Base-by-base conservation (phyloP, 495 filamentous ascomycete species). In the Aeminium ludgeri region DNA sequence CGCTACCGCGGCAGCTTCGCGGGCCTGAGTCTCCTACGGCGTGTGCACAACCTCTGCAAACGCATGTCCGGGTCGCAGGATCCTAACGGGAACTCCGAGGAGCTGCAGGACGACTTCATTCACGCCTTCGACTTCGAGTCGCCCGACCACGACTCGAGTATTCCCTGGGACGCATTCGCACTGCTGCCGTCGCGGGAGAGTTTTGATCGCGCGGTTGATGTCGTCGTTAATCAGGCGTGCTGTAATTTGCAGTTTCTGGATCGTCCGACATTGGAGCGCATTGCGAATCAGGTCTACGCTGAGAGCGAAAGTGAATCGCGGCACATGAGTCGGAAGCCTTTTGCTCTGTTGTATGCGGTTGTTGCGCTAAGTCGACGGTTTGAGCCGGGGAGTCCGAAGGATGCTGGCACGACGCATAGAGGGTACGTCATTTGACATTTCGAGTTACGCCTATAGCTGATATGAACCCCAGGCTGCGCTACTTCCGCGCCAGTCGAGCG, bases 181-280 rank as follows among this genome's bases (percentile, higher is more conserved):
- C 20, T 48, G 10, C 39, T 48, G 1, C 45, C 45, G 13, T 15
- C 20, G 15, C 25, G 36, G 27, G 25, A 5, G 20, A 40, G 13
- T 12, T 30, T 48, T 19, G 39, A 44, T 19, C 25, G 28, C 1
- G 39, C 39, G 10, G 40, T 48, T 13, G 45, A 48, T 10, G 25
- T 40, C 13, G 40, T 48, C 6, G 16, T 39, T 2, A 17, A 37
- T 25, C 32, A 48, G 30, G 45, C 45, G 3, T 43, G 40, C 34
- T 48, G 45, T 16, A 48, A 43, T 23, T 38, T 48, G 39, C 45
- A 48, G 18, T 48, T 48, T 33, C 35, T 48, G 3, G 40, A 44
- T 19, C 20, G 34, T 2, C 11, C 39, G 15, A 36, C 39, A 4
- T 40, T 48, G 8, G 19, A 18, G 13, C 12, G 13, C 2, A 29